A percentile compares a stretch with the other conserved stretches of the same genome.
Conservation (phyloP, 129 eudicot genomes). For the Deinandra increscens region DNA sequence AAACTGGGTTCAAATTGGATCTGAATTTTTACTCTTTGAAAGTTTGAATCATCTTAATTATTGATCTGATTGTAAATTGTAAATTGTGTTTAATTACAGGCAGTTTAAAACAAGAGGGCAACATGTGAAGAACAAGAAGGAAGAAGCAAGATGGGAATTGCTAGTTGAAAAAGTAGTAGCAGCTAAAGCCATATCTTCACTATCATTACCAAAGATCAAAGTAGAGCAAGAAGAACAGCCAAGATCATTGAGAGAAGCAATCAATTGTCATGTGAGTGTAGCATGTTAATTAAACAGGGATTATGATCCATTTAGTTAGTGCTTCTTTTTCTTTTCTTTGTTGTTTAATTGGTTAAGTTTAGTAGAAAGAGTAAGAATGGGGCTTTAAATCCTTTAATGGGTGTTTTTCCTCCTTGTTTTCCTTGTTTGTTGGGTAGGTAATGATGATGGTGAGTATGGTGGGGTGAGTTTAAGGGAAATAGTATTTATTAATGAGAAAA, state of each 20-base stretch:
- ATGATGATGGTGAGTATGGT: neutral
- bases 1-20: no score
- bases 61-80: conserved; percentile 2
- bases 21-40: no score
- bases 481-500: neutral
- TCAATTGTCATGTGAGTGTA: conserved; percentile 34
- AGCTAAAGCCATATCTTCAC: conserved; percentile 69
- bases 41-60: no score
- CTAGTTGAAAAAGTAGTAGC: conserved; percentile 70
- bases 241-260: conserved; percentile 20
- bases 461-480: neutral
- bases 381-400: no score
- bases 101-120: conserved; percentile 66
- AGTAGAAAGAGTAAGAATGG: no score
- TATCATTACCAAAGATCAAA: conserved; percentile 58
- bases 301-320: neutral
- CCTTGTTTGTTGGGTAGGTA: no score
- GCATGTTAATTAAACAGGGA: conserved; percentile 23
- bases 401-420: no score
- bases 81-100: conserved; percentile 42
- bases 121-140: conserved; percentile 42
- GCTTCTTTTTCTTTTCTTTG: no score
- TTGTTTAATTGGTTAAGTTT: no score
- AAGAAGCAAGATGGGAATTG: conserved; percentile 65
- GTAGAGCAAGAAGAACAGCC: conserved; percentile 34